Conservation (phyloP, 768 basidiomycete genomes). For the Auricularia cornea region DNA sequence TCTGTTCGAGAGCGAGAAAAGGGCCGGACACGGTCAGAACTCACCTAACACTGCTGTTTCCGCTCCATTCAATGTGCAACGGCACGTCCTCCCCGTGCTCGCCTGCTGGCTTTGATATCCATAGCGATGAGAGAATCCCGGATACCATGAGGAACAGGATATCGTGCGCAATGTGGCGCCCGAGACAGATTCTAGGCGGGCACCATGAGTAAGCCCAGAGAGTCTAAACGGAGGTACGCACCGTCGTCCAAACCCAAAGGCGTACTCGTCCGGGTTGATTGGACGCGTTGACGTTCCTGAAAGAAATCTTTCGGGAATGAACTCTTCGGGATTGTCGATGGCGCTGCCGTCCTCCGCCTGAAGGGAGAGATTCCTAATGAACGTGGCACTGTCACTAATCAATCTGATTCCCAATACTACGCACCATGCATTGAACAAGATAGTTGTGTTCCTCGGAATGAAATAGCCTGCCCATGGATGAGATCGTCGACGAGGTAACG, state of each 20-base stretch:
- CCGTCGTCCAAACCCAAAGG: background rate
- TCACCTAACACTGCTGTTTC: no score
- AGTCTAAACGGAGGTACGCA: no score
- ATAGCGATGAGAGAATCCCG: no score
- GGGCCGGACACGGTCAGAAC: no score
- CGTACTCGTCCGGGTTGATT: no score
- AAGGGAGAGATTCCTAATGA: background rate
- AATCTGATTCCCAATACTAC: no score
- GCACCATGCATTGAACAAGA: slow-evolving; percentile 7
- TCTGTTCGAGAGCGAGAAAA: no score
- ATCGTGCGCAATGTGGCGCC: background rate
- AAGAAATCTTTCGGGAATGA: slow-evolving; percentile 14
- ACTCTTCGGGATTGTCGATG: slow-evolving; percentile 12
- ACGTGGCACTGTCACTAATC: no score
- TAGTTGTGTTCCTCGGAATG: slow-evolving; percentile 6
- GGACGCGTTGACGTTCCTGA: no score
- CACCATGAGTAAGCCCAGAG: background rate
- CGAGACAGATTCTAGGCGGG: background rate
- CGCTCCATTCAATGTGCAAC: no score
- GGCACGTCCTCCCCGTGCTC: no score
- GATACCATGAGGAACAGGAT: background rate
- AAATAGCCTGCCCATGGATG: background rate
- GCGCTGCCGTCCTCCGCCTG: slow-evolving; percentile 11
- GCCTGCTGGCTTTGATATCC: no score
- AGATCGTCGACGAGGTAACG: background rate